A percentile compares a stretch with the other conserved stretches of the same genome.
Conservation (phyloP, 805 yeast species). For the Candida odintsovae region DNA sequence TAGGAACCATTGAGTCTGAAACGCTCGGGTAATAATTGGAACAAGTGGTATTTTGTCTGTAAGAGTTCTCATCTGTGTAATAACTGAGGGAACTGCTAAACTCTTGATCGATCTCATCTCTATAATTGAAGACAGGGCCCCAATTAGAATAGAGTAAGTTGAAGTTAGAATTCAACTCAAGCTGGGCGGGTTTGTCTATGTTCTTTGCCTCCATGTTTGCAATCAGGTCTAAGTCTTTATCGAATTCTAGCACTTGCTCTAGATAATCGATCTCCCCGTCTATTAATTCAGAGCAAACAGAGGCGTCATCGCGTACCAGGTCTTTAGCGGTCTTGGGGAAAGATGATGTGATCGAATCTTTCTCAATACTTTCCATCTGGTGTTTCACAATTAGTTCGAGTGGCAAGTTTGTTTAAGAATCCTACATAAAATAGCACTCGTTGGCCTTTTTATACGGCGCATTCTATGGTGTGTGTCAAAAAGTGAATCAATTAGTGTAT, state of each 20-base stretch:
- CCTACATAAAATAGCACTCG: too few species aligned
- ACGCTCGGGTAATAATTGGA: neutral
- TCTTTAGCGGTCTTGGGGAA: neutral
- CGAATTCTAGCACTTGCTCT: neutral
- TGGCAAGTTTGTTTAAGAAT: too few species aligned
- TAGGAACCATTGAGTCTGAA: neutral
- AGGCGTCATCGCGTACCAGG: neutral
- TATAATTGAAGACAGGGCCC: slow-evolving; percentile 4
- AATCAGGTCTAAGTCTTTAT: neutral
- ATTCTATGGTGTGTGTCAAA: neutral
- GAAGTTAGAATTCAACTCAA: slow-evolving; percentile 14
- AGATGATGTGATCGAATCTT: neutral
- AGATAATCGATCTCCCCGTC: neutral
- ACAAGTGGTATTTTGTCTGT: neutral
- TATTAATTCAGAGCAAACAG: neutral
- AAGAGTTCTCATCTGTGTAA: neutral
- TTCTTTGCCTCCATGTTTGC: neutral
- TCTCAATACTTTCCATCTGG: neutral
- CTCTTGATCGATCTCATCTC: slow-evolving; percentile 2
- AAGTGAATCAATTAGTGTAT: neutral
- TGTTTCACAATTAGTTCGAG: too few species aligned
- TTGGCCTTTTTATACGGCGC: too few species aligned
- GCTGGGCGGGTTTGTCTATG: neutral
- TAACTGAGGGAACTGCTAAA: neutral
- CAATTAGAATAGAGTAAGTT: slow-evolving; percentile 13